phyloP scores from a whole-genome alignment of 768 basidiomycete genomes.

The Daedaleopsis sinensis region DNA sequence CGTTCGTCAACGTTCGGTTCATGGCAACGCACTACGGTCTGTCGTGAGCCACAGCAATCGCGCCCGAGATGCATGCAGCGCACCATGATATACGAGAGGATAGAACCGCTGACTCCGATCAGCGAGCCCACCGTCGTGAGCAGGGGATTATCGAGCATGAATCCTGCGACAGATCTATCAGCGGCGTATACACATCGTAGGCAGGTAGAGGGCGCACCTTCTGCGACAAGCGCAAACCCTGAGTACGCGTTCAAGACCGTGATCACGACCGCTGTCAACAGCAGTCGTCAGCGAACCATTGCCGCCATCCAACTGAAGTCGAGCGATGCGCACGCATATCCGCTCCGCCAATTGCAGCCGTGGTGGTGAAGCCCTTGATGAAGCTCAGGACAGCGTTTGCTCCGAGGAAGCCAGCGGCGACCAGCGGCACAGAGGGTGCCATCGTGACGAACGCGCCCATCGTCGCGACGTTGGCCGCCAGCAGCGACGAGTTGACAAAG shows the following conservation, averaged over 20 bases:
- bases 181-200: background rate
- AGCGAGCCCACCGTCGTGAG: slow-evolving; percentile 83
- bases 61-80: background rate
- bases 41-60: background rate
- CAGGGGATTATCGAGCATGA: slow-evolving; percentile 88
- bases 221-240: slow-evolving; percentile 88
- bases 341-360: slow-evolving; percentile 90
- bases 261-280: slow-evolving; percentile 74
- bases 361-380: slow-evolving; percentile 84
- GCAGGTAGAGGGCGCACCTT: slow-evolving; percentile 48
- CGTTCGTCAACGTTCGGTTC: slow-evolving; percentile 86
- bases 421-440: slow-evolving; percentile 67
- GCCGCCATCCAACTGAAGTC: no score
- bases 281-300: background rate
- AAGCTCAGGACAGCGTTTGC: slow-evolving; percentile 78
- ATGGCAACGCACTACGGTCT: slow-evolving; percentile 79
- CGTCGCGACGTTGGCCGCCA: slow-evolving; percentile 69
- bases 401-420: slow-evolving; percentile 80
- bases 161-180: slow-evolving; percentile 44
- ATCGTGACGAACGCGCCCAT: slow-evolving; percentile 79
- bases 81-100: slow-evolving; percentile 93
- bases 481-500: slow-evolving; percentile 68
- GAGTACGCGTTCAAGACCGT: slow-evolving; percentile 91
- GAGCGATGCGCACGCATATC: slow-evolving; percentile 76
- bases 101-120: slow-evolving; percentile 89